Evolutionary conservation across 192 early-diverging fungal species (phyloP).

Genomic region (Endogone sp.): DNA sequence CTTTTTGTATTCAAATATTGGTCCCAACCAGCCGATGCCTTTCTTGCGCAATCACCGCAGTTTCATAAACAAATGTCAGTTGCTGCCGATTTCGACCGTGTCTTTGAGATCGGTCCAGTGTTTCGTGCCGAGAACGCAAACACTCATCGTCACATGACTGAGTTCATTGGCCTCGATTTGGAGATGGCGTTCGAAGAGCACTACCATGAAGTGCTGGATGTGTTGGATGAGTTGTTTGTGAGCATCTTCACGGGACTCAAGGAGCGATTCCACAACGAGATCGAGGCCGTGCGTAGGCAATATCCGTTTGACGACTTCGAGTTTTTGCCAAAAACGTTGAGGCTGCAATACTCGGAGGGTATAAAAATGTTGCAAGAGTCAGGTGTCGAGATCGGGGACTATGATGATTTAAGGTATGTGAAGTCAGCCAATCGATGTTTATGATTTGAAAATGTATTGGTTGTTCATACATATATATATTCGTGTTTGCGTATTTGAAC

Average conservation of each 20-base stretch:
- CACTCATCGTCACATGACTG: conserved; percentile 99
- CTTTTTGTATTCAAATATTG: background rate
- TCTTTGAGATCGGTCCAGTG: conserved; percentile 96
- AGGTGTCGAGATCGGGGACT: conserved; percentile 88
- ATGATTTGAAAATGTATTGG: background rate
- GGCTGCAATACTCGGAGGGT: conserved; percentile 85
- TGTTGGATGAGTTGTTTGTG: conserved; percentile 91
- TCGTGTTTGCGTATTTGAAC: conserved; percentile 13
- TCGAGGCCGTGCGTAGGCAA: conserved; percentile 82
- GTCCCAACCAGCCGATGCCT: conserved; percentile 61
- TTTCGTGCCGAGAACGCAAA: conserved; percentile 99
- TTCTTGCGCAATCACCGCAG: conserved; percentile 97
- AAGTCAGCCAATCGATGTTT: background rate
- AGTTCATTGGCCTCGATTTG: conserved; percentile 97
- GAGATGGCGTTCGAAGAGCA: conserved; percentile 99
- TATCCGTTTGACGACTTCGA: conserved; percentile 91
- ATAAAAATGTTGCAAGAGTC: conserved; percentile 83
- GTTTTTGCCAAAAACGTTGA: conserved; percentile 78
- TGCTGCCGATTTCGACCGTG: conserved; percentile 93
- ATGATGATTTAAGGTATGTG: conserved; percentile 77
- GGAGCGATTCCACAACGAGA: conserved; percentile 74
- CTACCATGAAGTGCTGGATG: conserved; percentile 96
- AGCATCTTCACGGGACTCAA: conserved; percentile 90
- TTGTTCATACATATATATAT: background rate
- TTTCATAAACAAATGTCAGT: conserved; percentile 99